Evolutionary conservation across 352 stramenopile genomes (phyloP), one percentile per base, ranked within the genome.

Genomic region (Aphanomyces euteiches): DNA sequence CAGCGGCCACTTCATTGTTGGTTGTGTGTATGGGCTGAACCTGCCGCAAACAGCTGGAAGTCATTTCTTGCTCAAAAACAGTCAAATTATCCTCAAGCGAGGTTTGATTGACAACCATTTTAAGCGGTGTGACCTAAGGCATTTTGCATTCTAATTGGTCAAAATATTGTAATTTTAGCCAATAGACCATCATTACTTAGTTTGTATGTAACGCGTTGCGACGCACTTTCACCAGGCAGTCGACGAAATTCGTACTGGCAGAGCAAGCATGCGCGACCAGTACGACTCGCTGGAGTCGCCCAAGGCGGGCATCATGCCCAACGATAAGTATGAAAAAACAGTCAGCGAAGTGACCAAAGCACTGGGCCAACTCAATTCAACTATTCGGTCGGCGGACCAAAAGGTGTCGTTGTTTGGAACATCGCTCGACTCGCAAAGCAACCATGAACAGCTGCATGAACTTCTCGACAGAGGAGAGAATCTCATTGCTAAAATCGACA

Each of bases 391-490:
- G 41, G 84, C 87, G 59, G 73, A 81, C 63, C 79, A 89, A 75
- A 89, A 89, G 74, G 82, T 89, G 73, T 72, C 75, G 64, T 77
- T 89, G 37, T 84, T 86, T 64, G 78, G 79, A 40, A 85, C 80
- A 21, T 72, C 78, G 41, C 79, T 88, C 59, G 80, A 87, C 72
- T 84, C 77, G 56, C 79, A 78, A 40, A 73, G 79, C 47, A 90
- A 84, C 77, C 80, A 88, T 70, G 77, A 83, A 63, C 75, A 88
- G 75, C 77, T 88, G 60, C 85, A 75, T 64, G 79, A 90, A 67
- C 76, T 88, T 48, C 77, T 77, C 47, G 78, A 87, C 67, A 78
- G 79, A 43, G 82, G 82, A 60, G 85, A 88, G 67, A 85, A 86
- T 58, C 74, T 87, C 47, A 79, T 88, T 34, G 61, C 63, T 17